A percentile compares a stretch with the other conserved stretches of the same genome.
Conservation (phyloP, 2,329 filamentous ascomycete species). For the Ilyonectria robusta region DNA sequence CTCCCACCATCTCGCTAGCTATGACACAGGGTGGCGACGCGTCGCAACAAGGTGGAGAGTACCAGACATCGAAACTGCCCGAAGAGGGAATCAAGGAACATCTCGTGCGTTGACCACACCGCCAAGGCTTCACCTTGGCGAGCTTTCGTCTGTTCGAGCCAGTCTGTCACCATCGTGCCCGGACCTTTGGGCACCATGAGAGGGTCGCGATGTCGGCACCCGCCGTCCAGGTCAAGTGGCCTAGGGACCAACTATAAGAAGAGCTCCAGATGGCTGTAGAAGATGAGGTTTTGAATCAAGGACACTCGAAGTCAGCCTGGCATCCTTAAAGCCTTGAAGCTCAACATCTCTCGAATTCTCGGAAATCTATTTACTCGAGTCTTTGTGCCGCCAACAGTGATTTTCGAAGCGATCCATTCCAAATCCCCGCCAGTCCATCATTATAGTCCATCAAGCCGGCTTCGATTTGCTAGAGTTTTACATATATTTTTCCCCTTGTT, state of each 20-base stretch:
- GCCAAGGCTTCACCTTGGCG: constrained; percentile 22
- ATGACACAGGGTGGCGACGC: constrained; percentile 31
- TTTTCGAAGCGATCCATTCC: constrained; percentile 18
- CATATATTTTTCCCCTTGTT: background rate
- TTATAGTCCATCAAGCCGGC: background rate
- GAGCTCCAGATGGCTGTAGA: background rate
- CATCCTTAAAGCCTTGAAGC: constrained; percentile 7
- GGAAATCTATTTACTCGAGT: constrained; percentile 3
- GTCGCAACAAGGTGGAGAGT: constrained; percentile 32
- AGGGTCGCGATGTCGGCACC: constrained; percentile 29
- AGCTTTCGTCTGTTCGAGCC: constrained; percentile 14
- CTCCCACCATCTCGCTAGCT: constrained; percentile 29
- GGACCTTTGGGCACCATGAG: constrained; percentile 14
- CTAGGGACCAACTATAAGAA: constrained; percentile 23
- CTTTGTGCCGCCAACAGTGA: background rate
- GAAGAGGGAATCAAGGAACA: constrained; percentile 43
- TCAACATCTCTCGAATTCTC: constrained; percentile 12
- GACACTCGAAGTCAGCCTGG: constrained; percentile 4
- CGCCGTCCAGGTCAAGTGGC: constrained; percentile 1
- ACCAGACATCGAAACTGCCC: constrained; percentile 30
- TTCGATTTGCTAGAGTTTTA: background rate
- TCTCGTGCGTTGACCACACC: constrained; percentile 43
- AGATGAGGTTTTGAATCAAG: constrained; percentile 9
- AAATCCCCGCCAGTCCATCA: background rate
- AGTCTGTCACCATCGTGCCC: constrained; percentile 26